Base-by-base conservation (phyloP, 202 grass and related monocot species). In the Zoysia matrella region DNA sequence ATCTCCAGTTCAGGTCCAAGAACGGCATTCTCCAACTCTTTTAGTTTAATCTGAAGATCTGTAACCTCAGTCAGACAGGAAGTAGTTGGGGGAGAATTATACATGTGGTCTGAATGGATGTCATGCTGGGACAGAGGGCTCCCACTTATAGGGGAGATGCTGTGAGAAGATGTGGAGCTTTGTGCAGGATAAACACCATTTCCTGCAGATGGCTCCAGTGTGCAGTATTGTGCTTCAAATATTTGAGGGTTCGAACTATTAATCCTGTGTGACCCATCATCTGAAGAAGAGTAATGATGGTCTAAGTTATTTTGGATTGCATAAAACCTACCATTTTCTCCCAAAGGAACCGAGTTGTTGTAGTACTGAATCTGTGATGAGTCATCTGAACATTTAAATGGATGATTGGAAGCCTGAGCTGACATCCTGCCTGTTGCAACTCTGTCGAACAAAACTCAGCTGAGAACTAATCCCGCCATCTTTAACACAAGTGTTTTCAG, bases 1-100 rank as follows among this genome's bases (percentile, higher is more conserved):
- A 88, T 65, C 76, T 84, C 86, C 15, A 80, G 55, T 63, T 92
- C 91, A 60, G 94, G 88, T 77, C 85, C 94, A 22, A 92, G 81
- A 83, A 97, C 91, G 49, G 84, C 88, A 43, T 82, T 90, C 65
- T 92, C 94, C 71, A 94, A 50, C 66, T 97, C 92, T 67, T 76
- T 88, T 49, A 94, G 65, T 82, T 89, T 97, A 73, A 72, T 54
- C 65, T 92, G 86, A 61, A 92, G 62, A 87, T 92, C 81, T 69
- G 88, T 39, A 77, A 86, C 86, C 60, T 97, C 88, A 60, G 86
- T 89, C 67, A 97, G 64, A 76, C 94, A 92, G 57, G 92, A 97
- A 47, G 64, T 86, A 81, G 78, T 94, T 73, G 86, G 80, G 13
- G 88, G 90, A 3, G 94, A 97, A 74, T 73, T 85, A 60, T 92